Percentiles rank a stretch among this genome's conserved stretches.
phyloP scores from a whole-genome alignment of 768 basidiomycete species.

The Botryobasidium botryosum region DNA sequence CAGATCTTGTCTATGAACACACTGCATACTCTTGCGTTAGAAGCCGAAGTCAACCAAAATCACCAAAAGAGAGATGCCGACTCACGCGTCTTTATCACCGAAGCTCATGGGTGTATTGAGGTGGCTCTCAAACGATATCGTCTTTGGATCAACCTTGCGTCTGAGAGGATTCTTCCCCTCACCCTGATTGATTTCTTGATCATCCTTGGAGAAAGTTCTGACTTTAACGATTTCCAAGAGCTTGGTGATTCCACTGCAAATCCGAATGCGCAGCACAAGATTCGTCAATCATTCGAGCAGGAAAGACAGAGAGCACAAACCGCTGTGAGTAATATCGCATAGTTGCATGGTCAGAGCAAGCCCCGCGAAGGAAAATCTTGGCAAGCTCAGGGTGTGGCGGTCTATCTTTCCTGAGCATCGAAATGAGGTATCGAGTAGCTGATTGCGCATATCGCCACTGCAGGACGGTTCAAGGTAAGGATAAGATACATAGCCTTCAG shows the following conservation, averaged over 20 bases:
- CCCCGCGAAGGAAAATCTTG: slow-evolving; percentile 46
- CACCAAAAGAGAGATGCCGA: slow-evolving; percentile 11
- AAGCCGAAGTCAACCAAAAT: slow-evolving; percentile 16
- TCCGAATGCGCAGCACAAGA: background rate
- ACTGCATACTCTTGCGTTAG: too few relatives aligned
- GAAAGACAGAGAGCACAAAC: too few relatives aligned
- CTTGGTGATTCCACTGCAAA: slow-evolving; percentile 44
- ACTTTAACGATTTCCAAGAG: slow-evolving; percentile 55
- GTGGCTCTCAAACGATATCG: too few relatives aligned
- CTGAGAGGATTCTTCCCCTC: slow-evolving; percentile 52
- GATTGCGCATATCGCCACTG: slow-evolving; percentile 76
- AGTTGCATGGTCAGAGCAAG: slow-evolving; percentile 51
- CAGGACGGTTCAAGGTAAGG: too few relatives aligned
- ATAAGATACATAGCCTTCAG: too few relatives aligned
- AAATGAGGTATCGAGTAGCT: slow-evolving; percentile 41
- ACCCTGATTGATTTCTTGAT: slow-evolving; percentile 53
- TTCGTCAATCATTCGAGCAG: too few relatives aligned
- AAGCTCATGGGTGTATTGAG: too few relatives aligned
- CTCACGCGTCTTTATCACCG: slow-evolving; percentile 26
- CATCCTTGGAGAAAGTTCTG: slow-evolving; percentile 44
- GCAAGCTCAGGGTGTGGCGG: slow-evolving; percentile 35
- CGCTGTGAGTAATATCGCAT: slow-evolving; percentile 48
- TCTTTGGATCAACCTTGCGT: slow-evolving; percentile 26
- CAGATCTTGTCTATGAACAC: slow-evolving; percentile 54
- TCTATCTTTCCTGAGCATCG: slow-evolving; percentile 47